phyloP scores from a whole-genome alignment of 1,284 basidiomycete species.

The Entoloma clypeatum region DNA sequence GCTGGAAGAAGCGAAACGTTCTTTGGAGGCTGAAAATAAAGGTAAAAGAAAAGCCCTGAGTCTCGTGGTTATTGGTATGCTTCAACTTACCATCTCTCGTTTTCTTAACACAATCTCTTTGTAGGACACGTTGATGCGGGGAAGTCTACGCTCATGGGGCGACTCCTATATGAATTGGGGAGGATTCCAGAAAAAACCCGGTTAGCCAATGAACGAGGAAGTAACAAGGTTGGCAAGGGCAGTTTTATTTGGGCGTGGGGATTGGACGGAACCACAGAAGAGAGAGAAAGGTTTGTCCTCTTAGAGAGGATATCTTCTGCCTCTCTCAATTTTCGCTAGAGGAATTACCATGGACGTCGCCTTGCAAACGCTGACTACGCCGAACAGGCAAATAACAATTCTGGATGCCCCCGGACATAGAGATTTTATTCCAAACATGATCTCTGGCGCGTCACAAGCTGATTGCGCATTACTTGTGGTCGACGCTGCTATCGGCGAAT shows the following conservation, averaged over 20 bases:
- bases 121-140: slow-evolving; percentile 97
- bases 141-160: slow-evolving; percentile 97
- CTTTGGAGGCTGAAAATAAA: slow-evolving; percentile 49
- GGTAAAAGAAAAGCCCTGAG: slow-evolving; percentile 72
- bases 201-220: slow-evolving; percentile 86
- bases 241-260: slow-evolving; percentile 99
- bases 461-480: slow-evolving; percentile 96
- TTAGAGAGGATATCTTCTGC: too few relatives aligned
- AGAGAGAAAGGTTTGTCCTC: slow-evolving; percentile 75
- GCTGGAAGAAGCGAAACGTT: slow-evolving; percentile 72
- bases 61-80: slow-evolving; percentile 89
- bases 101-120: slow-evolving; percentile 3
- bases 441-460: slow-evolving; percentile 95
- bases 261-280: slow-evolving; percentile 89
- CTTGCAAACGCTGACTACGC: slow-evolving; percentile 76
- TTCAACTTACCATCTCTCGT: background rate
- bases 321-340: slow-evolving; percentile 38
- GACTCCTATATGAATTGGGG: slow-evolving; percentile 90
- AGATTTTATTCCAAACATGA: slow-evolving; percentile 99
- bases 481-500: slow-evolving; percentile 87
- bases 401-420: slow-evolving; percentile 96
- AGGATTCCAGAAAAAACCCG: slow-evolving; percentile 83
- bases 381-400: slow-evolving; percentile 81
- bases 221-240: slow-evolving; percentile 85
- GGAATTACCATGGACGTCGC: slow-evolving; percentile 99